Evolutionary conservation across 805 yeast genomes (phyloP), one percentile per base, ranked within the genome.

Genomic region (Kuraishia ogatae): DNA sequence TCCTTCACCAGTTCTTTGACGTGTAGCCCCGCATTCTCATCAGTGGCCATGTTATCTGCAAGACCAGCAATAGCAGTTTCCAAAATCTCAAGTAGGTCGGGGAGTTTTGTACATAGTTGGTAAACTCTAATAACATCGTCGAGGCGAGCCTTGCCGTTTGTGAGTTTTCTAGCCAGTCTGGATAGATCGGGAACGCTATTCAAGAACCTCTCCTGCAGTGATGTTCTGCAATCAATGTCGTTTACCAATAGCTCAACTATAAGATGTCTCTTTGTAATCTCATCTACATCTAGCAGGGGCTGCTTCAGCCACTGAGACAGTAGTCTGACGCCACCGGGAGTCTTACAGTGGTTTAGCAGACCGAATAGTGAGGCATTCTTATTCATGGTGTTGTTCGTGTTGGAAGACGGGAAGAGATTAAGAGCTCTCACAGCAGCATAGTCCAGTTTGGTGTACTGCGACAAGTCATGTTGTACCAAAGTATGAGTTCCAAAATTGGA

Each of bases 241-340:
- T 85, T 80, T n/a, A 88, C 75, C 59, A 94, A 71, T 56, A 80
- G 77, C 26, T 82, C 86, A n/a, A 93, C 96, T 52, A 94, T 71
- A 7, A 73, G 67, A 60, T 89, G 97, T 53, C 99, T 78, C 50
- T 82, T 75, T 47, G 71, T 67, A 47, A 94, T 91, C 53, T 76
- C 82, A 0, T 61, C 64, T 11, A 78, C 64, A 60, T 83, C 82
- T 54, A 96, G 84, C 52, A 94, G 76, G 0, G 99, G 99, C 69
- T 94, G 99, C 65, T 93, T 94, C 58, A 94, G 76, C 99, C 99
- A 94, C 64, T 90, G 97, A 17, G 94, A 84, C 24, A 94, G 77
- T 53, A 92, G 71, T 59, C 98, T 78, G 1, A 93, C 75, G 7
- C 99, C 99, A n/a, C 94, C 90, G 1, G 83, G 78, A 2, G 96